These are phyloP conservation scores for Tuber brumale DNA, from an alignment of 495 filamentous ascomycete genomes.

Conservation along the genomic window DNA sequence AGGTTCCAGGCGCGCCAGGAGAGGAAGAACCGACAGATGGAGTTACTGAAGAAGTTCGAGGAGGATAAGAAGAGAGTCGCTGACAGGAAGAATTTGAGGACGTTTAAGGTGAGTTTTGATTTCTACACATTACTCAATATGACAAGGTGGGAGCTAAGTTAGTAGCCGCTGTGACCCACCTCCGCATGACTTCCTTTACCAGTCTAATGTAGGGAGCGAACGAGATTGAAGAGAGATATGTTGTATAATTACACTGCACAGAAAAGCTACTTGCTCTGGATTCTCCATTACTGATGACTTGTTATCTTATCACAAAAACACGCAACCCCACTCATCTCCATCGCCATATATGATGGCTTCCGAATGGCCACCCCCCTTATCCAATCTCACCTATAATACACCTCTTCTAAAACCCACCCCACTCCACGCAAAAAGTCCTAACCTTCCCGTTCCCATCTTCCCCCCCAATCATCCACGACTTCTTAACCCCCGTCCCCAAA, in stretches of 20 bases:
- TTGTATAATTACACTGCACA: not conserved
- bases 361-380: not conserved
- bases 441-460: slow-evolving; percentile 45
- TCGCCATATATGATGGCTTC: not conserved
- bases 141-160: not conserved
- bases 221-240: not conserved
- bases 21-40: slow-evolving; percentile 70
- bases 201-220: not conserved
- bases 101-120: slow-evolving; percentile 43
- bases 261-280: not conserved
- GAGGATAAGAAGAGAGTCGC: slow-evolving; percentile 58
- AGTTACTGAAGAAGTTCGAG: slow-evolving; percentile 61
- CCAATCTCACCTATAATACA: not conserved
- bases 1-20: slow-evolving; percentile 87
- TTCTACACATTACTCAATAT: not conserved
- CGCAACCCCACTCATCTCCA: not conserved
- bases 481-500: slow-evolving; percentile 90
- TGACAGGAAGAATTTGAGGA: slow-evolving; percentile 54
- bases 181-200: not conserved
- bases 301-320: not conserved
- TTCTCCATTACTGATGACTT: not conserved
- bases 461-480: slow-evolving; percentile 83
- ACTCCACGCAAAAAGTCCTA: slow-evolving; percentile 71
- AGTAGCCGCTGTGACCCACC: slow-evolving; percentile 20
- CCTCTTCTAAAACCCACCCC: slow-evolving; percentile 65